Evolutionary conservation across 257 asterid species (phyloP).

Genomic region (Scutellaria galericulata): DNA sequence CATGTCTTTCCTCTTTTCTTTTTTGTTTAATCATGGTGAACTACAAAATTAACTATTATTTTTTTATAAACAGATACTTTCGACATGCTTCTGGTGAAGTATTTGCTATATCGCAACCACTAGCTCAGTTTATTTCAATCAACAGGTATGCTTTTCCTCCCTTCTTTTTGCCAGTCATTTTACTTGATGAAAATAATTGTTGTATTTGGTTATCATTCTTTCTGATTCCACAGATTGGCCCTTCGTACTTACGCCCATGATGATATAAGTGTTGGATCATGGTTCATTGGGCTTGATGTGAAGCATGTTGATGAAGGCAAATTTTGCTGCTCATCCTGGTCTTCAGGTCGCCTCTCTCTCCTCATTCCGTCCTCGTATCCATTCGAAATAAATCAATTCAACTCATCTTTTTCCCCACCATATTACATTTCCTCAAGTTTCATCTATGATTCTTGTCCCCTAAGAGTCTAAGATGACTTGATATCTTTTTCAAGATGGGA

Average conservation of each 20-base stretch:
- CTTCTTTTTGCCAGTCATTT: slow-evolving; percentile 15
- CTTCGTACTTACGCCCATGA: slow-evolving; percentile 81
- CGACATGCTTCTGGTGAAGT: slow-evolving; percentile 93
- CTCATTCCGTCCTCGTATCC: slow-evolving; percentile 23
- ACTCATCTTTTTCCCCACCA: too few relatives aligned
- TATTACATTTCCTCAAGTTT: too few relatives aligned
- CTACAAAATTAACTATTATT: slow-evolving; percentile 12
- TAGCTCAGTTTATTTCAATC: slow-evolving; percentile 77
- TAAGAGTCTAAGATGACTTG: too few relatives aligned
- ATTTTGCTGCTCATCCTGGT: slow-evolving; percentile 89
- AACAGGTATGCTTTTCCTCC: slow-evolving; percentile 59
- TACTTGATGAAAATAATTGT: slow-evolving; percentile 1
- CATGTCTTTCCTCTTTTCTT: too few relatives aligned
- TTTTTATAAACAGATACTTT: slow-evolving; percentile 61
- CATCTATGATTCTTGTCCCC: too few relatives aligned
- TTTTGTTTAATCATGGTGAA: not conserved
- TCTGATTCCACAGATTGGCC: slow-evolving; percentile 48
- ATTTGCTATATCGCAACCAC: slow-evolving; percentile 70
- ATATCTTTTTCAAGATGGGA: too few relatives aligned
- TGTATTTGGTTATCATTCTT: not conserved
- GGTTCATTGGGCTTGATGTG: slow-evolving; percentile 89
- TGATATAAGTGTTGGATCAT: slow-evolving; percentile 88
- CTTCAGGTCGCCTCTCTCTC: slow-evolving; percentile 57
- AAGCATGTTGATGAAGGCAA: slow-evolving; percentile 79
- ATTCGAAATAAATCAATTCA: not conserved